Percentiles rank a stretch among this genome's conserved stretches.
Conservation (phyloP, 441 rosid species). For the Gossypium davidsonii region DNA sequence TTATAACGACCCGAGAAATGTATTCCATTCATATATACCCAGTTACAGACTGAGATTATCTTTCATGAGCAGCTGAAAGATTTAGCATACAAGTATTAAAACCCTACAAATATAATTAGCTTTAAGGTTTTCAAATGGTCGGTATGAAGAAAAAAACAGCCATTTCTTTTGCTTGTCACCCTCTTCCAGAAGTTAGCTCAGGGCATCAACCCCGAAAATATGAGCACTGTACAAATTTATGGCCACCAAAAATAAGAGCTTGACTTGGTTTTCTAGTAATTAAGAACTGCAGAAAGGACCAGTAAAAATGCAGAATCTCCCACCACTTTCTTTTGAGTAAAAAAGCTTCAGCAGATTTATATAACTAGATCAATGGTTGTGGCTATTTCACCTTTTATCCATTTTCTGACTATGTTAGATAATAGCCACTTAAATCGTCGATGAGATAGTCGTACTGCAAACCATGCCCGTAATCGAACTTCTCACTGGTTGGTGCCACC, state of each 20-base stretch:
- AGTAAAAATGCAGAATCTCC: slow-evolving; percentile 11
- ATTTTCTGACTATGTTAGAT: slow-evolving; percentile 28
- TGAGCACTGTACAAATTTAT: slow-evolving; percentile 23
- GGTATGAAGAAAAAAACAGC: slow-evolving; percentile 19
- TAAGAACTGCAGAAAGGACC: slow-evolving; percentile 21
- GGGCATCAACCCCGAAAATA: slow-evolving; percentile 16
- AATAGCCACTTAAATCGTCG: slow-evolving; percentile 58
- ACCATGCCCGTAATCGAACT: slow-evolving; percentile 49
- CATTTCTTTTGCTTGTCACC: slow-evolving; percentile 15
- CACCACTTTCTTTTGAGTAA: slow-evolving; percentile 11
- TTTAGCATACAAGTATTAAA: slow-evolving; percentile 15
- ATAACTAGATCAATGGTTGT: slow-evolving; percentile 15
- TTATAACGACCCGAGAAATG: not conserved
- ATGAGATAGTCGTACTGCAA: slow-evolving; percentile 61
- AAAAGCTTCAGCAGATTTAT: slow-evolving; percentile 20
- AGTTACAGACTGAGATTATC: slow-evolving; percentile 11
- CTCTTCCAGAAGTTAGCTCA: slow-evolving; percentile 25
- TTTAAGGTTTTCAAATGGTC: slow-evolving; percentile 11
- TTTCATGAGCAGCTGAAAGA: slow-evolving; percentile 14
- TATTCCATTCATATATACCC: not conserved
- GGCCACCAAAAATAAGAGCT: slow-evolving; percentile 17
- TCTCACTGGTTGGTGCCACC: slow-evolving; percentile 42
- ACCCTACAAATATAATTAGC: slow-evolving; percentile 6
- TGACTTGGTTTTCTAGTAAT: slow-evolving; percentile 22
- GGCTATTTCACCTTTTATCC: slow-evolving; percentile 9